Evolutionary conservation across 441 rosid genomes (phyloP).

Genomic region (Jatropha multifida): DNA sequence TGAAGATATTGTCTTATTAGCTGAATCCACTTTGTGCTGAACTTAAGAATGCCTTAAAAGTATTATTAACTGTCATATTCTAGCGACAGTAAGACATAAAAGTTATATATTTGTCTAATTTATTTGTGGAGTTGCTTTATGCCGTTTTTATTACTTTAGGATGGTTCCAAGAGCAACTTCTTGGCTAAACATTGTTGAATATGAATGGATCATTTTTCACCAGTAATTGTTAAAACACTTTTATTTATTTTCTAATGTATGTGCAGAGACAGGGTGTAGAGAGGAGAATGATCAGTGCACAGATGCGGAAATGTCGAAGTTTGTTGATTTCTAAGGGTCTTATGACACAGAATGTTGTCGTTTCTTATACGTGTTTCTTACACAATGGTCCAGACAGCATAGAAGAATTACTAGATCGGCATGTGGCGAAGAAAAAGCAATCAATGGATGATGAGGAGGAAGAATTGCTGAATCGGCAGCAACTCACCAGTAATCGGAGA

Average conservation of each 20-base stretch:
- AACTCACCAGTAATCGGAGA: constrained; percentile 61
- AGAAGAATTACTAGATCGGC: constrained; percentile 79
- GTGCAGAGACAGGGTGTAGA: background rate
- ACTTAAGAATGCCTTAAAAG: no score
- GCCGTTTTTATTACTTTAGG: no score
- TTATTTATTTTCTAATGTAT: background rate
- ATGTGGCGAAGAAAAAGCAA: constrained; percentile 60
- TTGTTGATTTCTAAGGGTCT: constrained; percentile 19
- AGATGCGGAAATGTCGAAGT: constrained; percentile 49
- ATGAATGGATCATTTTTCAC: no score
- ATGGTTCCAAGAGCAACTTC: no score
- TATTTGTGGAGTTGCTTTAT: no score
- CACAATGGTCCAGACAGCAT: constrained; percentile 83
- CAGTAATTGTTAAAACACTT: background rate
- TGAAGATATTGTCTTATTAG: no score
- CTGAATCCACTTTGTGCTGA: no score
- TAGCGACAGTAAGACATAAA: no score
- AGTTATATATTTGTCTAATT: no score
- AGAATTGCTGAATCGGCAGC: constrained; percentile 50
- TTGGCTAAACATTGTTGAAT: no score
- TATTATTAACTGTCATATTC: no score
- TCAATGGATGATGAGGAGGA: constrained; percentile 61
- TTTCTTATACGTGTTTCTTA: constrained; percentile 27
- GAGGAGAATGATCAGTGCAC: constrained; percentile 27
- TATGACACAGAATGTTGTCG: background rate